phyloP scores from a whole-genome alignment of 2,329 filamentous ascomycete species.

The Endoconidiophora polonica region DNA sequence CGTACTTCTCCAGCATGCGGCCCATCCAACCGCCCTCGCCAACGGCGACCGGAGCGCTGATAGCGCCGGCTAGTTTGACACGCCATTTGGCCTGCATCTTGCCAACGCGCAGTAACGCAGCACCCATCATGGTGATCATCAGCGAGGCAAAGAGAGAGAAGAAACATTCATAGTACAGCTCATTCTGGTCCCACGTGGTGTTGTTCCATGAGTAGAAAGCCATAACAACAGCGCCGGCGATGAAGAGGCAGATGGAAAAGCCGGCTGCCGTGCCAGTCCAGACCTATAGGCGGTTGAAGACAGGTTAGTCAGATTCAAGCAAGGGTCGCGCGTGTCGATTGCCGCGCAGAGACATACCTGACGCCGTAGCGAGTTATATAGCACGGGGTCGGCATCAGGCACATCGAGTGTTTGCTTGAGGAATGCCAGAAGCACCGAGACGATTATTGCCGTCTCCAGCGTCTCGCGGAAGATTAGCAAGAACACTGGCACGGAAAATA shows the following conservation, averaged over 20 bases:
- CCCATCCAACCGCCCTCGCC: conserved; percentile 39
- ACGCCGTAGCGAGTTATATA: conserved; percentile 9
- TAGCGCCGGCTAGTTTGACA: conserved; percentile 57
- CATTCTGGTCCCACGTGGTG: conserved; percentile 48
- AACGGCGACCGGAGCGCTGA: conserved; percentile 36
- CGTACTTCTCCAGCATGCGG: conserved; percentile 56
- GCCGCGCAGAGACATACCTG: conserved; percentile 1
- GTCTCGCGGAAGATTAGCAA: conserved; percentile 82
- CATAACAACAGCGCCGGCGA: conserved; percentile 53
- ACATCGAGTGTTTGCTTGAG: conserved; percentile 57
- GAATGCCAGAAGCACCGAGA: conserved; percentile 71
- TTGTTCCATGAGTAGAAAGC: conserved; percentile 40
- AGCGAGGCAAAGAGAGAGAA: conserved; percentile 59
- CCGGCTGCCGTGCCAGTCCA: conserved; percentile 52
- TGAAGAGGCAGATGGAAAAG: conserved; percentile 45
- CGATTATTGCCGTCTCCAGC: conserved; percentile 68
- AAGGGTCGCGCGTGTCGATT: not conserved
- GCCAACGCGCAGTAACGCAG: conserved; percentile 61
- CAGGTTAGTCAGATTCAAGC: not conserved
- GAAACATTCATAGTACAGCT: conserved; percentile 67
- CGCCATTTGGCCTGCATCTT: conserved; percentile 81
- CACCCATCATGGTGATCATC: conserved; percentile 71
- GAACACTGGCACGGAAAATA: conserved; percentile 69
- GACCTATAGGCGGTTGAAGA: conserved; percentile 22
- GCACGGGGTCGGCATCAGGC: conserved; percentile 9